Evolutionary conservation across 352 stramenopile genomes (phyloP).

Genomic region (Pythium phragmitis): DNA sequence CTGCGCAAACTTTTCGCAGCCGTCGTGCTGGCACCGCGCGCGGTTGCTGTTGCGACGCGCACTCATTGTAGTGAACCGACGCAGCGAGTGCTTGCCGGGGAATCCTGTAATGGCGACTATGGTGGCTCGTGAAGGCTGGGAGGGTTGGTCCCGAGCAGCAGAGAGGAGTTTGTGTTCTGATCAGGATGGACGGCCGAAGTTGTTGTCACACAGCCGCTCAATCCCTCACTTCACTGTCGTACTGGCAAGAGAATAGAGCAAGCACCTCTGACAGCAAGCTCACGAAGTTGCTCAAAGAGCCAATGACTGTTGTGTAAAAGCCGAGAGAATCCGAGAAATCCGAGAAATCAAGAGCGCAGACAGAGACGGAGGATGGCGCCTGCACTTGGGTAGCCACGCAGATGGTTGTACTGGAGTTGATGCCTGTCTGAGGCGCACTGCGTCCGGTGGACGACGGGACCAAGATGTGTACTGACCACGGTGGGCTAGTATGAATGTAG

Average conservation of each 20-base stretch:
- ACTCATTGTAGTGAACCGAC: slow-evolving; percentile 20
- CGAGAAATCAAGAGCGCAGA: slow-evolving; percentile 17
- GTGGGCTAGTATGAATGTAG: neutral
- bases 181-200: slow-evolving; percentile 15
- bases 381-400: slow-evolving; percentile 15
- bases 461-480: neutral
- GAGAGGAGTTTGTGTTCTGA: slow-evolving; percentile 19
- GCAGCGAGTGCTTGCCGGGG: slow-evolving; percentile 4
- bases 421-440: neutral
- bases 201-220: neutral
- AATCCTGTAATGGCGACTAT: slow-evolving; percentile 38
- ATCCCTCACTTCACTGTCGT: neutral
- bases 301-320: slow-evolving; percentile 8
- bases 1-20: slow-evolving; percentile 86
- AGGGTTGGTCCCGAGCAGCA: neutral
- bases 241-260: neutral
- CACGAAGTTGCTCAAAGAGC: neutral
- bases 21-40: slow-evolving; percentile 64
- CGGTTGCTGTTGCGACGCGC: slow-evolving; percentile 64
- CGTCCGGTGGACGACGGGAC: neutral
- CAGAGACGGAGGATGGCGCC: slow-evolving; percentile 16
- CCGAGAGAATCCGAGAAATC: neutral
- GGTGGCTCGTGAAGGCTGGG: slow-evolving; percentile 18
- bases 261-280: neutral
- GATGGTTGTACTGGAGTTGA: slow-evolving; percentile 9